Base-by-base conservation (phyloP, 2,329 filamentous ascomycete genomes). In the Lecanicillium sp. region DNA sequence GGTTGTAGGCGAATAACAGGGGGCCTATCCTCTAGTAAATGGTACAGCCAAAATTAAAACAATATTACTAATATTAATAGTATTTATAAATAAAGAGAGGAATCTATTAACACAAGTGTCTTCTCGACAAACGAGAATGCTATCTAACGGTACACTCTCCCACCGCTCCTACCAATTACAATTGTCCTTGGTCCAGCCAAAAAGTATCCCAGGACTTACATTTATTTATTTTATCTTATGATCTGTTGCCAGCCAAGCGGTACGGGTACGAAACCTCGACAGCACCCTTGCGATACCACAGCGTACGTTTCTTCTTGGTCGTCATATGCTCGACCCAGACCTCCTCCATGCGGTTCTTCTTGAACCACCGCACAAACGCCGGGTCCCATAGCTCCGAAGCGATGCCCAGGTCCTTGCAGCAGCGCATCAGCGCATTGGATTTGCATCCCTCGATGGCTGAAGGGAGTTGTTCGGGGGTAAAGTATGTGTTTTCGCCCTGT, bases 311-410 rank as follows among this genome's bases (percentile, higher is more conserved):
- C 75, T 87, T 94, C 73, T 95, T 95, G 43, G 75, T 94, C 13
- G 72, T 67, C 31, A 76, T 67, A 64, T 98, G 88, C 70, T 96
- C 92, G 31, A 90, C 90, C 77, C 90, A 95, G 25, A 81, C 71
- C 69, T 95, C 85, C 51, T 81, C 78, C 40, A 80, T 81, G 55
- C 84, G 66, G 50, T 80, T 66, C 51, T 78, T 78, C 70, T 84
- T 84, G 66, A 87, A 98, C 51, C 75, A 76, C 51, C 85, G 78
- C 48, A 96, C 87, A 65, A 84, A 98, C 40, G 85, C 71, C 27
- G 92, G 92, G 65, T 98, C 92, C 92, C 92, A 98, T 15, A 98
- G 74, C 64, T 98, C 92, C 47, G 83, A 89, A 2, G 87, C 92
- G 48, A 98, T 84, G 27, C 92, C 92, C 22, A 98, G 67, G 60